phyloP scores from a whole-genome alignment of 768 basidiomycete species.

The Suillus luteus region DNA sequence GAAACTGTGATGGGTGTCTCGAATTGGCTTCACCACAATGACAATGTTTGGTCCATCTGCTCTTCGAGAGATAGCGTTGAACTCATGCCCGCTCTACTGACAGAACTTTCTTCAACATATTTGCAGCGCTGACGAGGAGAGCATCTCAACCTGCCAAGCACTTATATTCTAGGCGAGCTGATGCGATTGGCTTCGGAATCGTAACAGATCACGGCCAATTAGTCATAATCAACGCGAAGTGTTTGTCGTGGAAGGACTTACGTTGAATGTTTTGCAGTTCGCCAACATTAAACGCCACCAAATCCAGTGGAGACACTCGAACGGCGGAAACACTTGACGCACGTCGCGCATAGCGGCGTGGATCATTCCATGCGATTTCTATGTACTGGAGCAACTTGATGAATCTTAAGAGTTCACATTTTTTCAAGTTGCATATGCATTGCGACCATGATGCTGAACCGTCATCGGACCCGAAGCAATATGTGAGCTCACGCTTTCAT shows the following conservation, averaged over 20 bases:
- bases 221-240: conserved; percentile 25
- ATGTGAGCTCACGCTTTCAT: not conserved
- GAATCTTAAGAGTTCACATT: not conserved
- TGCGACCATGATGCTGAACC: not conserved
- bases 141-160: not conserved
- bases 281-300: not conserved
- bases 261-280: not conserved
- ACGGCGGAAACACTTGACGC: no score
- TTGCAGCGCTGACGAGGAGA: not conserved
- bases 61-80: no score
- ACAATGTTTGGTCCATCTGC: no score
- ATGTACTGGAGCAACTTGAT: not conserved
- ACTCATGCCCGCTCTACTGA: no score
- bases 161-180: no score
- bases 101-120: not conserved
- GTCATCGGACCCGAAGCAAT: not conserved
- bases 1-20: no score
- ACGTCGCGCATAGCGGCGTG: not conserved
- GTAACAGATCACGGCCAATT: not conserved
- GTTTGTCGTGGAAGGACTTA: not conserved
- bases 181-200: not conserved
- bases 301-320: not conserved
- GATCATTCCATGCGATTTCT: not conserved
- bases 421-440: not conserved
- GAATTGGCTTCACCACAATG: no score